Base-by-base conservation (phyloP, 2,329 filamentous ascomycete species). In the Exophiala oligosperma region DNA sequence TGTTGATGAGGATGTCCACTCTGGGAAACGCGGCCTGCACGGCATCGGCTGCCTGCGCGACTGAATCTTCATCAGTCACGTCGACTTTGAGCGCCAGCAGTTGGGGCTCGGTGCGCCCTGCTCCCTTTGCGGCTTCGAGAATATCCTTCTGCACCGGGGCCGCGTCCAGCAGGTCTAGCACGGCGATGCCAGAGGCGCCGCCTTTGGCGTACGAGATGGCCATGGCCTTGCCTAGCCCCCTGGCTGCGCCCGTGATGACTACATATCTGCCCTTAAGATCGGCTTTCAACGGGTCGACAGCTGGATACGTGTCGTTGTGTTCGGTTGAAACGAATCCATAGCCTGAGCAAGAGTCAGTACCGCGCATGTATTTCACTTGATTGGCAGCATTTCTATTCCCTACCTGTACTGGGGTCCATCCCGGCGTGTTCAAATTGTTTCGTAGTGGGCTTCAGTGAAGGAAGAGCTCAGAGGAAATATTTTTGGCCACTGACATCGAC, bases 231-330 rank as follows among this genome's bases (percentile, higher is more conserved):
- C 74, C 74, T 12, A 74, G 58, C 8, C 74, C 74, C 32, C 67
- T 68, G 6, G 69, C 68, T 1, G 69, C 74, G 3, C 74, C 74
- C 35, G 64, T 74, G 44, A 76, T 68, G 47, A 76, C 68, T 17
- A 76, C 69, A 7, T 64, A 63, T 44, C 69, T 70, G 2, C 72
- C 73, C n/a, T 50, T 66, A 23, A 72, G 53, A 50, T 72, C 53
- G 8, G 62, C 62, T 32, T 72, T 69, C 23, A 50, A 17, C 2
- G 57, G 53, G 60, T 77, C 71, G 67, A 86, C 84, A 54, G 71
- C 73, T 0, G 77, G 74, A 67, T 86, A 86, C 2, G 81, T 84
- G 63, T 83, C 77, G 54, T 72, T 69, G 65, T 78, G 77, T 52
- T 52, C 44, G 17, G 57, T 59, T 44, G 57, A 24, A 17, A 52